phyloP scores from a whole-genome alignment of 768 basidiomycete species.

The Mycena rebaudengoi region DNA sequence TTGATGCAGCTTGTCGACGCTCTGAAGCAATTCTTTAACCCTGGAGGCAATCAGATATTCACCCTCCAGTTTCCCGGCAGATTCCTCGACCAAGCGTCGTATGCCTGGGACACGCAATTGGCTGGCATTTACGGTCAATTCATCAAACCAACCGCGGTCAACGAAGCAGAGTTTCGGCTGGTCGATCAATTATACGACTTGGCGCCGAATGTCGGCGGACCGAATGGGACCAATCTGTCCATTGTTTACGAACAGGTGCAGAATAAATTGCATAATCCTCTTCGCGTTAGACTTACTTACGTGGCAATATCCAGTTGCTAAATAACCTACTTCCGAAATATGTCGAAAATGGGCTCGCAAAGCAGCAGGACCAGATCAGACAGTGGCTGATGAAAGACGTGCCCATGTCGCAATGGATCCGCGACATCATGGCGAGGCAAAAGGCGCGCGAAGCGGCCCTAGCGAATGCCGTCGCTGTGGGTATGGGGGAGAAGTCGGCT shows the following conservation, averaged over 20 bases:
- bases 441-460: slow-evolving; percentile 13
- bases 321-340: slow-evolving; percentile 37
- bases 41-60: slow-evolving; percentile 34
- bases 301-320: slow-evolving; percentile 23
- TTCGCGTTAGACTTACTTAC: neutral
- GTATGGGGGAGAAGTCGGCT: neutral
- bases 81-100: slow-evolving; percentile 30
- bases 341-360: slow-evolving; percentile 16
- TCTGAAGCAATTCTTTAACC: slow-evolving; percentile 31
- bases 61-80: slow-evolving; percentile 39
- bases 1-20: slow-evolving; percentile 16
- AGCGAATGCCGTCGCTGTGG: neutral
- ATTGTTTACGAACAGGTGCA: slow-evolving; percentile 33
- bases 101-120: slow-evolving; percentile 34
- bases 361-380: slow-evolving; percentile 37
- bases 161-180: slow-evolving; percentile 38
- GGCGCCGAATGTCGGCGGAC: slow-evolving; percentile 29
- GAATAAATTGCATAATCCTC: neutral
- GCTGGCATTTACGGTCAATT: slow-evolving; percentile 40
- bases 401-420: slow-evolving; percentile 28
- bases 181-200: slow-evolving; percentile 38
- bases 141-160: slow-evolving; percentile 37
- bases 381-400: slow-evolving; percentile 37
- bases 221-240: slow-evolving; percentile 36
- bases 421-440: slow-evolving; percentile 28